Evolutionary conservation across 345 rosid species (phyloP).

Genomic region (Dipteronia sinensis): DNA sequence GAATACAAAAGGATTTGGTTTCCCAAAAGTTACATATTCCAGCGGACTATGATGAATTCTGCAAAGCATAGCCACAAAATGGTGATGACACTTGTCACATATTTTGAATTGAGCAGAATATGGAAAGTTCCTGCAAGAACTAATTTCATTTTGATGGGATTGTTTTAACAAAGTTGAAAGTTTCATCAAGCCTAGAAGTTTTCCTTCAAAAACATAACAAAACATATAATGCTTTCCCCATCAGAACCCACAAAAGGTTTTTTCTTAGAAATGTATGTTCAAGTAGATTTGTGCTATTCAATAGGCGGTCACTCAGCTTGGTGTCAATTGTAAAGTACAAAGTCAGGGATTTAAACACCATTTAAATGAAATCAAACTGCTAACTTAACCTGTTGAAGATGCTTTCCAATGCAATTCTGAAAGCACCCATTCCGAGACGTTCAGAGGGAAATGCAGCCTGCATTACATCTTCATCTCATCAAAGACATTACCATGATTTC

Average conservation of each 20-base stretch:
- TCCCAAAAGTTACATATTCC: slow-evolving; percentile 42
- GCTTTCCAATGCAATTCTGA: slow-evolving; percentile 48
- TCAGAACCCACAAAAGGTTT: background rate
- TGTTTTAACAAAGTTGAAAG: background rate
- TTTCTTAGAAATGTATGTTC: background rate
- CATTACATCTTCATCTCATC: background rate
- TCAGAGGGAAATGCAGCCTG: slow-evolving; percentile 49
- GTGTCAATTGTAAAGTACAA: background rate
- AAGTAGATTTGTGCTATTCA: background rate
- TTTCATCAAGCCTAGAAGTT: background rate
- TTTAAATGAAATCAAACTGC: background rate
- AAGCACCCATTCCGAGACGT: slow-evolving; percentile 56
- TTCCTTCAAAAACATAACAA: background rate
- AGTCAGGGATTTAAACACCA: background rate
- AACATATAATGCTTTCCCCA: background rate
- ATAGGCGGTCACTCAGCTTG: background rate
- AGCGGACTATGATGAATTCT: slow-evolving; percentile 40
- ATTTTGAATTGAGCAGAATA: background rate
- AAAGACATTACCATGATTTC: background rate
- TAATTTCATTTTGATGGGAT: background rate
- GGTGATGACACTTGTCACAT: background rate
- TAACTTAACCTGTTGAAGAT: slow-evolving; percentile 46
- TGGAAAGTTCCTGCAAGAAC: background rate
- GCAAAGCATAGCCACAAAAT: slow-evolving; percentile 16
- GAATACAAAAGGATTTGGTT: slow-evolving; percentile 51